Evolutionary conservation across 805 yeast genomes (phyloP), one percentile per base, ranked within the genome.

Genomic region (Metschnikowia lochheadii): DNA sequence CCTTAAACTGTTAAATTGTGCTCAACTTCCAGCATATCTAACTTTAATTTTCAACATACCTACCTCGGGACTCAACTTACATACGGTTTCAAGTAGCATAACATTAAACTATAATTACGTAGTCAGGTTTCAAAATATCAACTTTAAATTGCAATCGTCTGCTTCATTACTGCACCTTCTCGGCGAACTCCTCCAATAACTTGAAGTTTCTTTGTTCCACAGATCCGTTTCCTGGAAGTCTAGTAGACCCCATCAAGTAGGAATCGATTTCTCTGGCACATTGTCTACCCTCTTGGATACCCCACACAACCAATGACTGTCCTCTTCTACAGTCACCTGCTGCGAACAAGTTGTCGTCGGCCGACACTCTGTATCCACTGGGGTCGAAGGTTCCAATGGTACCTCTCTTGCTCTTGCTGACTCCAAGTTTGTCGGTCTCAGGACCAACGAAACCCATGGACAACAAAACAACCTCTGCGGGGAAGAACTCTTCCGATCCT

Each of bases 261-360:
- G 76, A 68, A 66, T 92, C 99, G 56, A 92, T 95, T 61, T 89
- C 90, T 59, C 96, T 80, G 35, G 99, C 99, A 81, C 97, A 90
- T 72, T 92, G 97, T 77, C 98, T 85, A 59, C 99, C 99, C 74
- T 92, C 99, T 75, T 94, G 98, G 61, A 92, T 92, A 74, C 98
- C 99, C 98, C 98, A 94, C 49, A 92, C 99, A 68, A 92, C 92
- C 69, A 92, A 81, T 2, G 97, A 89, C 77, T 92, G 99, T 29
- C 99, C 99, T 74, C 98, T 85, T 78, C 99, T 87, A 75, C 98
- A 94, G 71, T 92, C 99, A 73, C 99, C 99, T 46, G 98, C 97
- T 44, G 97, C 89, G 64, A 91, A 92, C 53, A 90, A 64, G 60
- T 89, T 90, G 52, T 78, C 86, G 39, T 70, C 77, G 11, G 73